Evolutionary conservation across 1,284 basidiomycete species (phyloP).

Genomic region (Rugiboletus extremiorientalis): DNA sequence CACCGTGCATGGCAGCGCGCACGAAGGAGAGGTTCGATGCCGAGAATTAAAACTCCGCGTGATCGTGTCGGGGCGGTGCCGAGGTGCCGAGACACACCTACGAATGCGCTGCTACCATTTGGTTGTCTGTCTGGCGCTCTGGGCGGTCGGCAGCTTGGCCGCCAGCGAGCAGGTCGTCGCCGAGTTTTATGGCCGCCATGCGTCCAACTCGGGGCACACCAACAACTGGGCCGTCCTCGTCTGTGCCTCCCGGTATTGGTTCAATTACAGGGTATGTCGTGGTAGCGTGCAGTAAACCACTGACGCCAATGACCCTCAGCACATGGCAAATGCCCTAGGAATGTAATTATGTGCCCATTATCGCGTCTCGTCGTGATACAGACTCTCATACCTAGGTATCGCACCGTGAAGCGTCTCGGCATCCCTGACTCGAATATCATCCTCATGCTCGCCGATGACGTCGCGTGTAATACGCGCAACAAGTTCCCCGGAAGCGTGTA

Average conservation of each 20-base stretch:
- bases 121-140: slow-evolving; percentile 29
- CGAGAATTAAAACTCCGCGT: slow-evolving; percentile 28
- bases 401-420: slow-evolving; percentile 96
- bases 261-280: slow-evolving; percentile 90
- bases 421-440: slow-evolving; percentile 99
- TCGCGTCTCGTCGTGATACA: not conserved
- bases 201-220: slow-evolving; percentile 62
- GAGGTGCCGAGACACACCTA: slow-evolving; percentile 25
- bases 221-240: slow-evolving; percentile 99
- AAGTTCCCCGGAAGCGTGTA: slow-evolving; percentile 92
- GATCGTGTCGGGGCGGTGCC: slow-evolving; percentile 11
- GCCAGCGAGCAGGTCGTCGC: slow-evolving; percentile 22
- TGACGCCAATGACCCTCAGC: slow-evolving; percentile 46
- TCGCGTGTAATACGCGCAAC: slow-evolving; percentile 92
- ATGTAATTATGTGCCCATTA: slow-evolving; percentile 59
- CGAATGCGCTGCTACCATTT: slow-evolving; percentile 37
- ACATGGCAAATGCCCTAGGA: slow-evolving; percentile 97
- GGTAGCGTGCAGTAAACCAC: not conserved
- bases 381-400: slow-evolving; percentile 63
- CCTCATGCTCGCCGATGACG: slow-evolving; percentile 98
- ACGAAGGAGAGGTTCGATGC: slow-evolving; percentile 1
- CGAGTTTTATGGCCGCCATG: slow-evolving; percentile 33
- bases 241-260: slow-evolving; percentile 94
- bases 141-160: slow-evolving; percentile 32
- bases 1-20: slow-evolving; percentile 42